Conservation (phyloP, 345 rosid genomes). For the Pistacia integerrima region DNA sequence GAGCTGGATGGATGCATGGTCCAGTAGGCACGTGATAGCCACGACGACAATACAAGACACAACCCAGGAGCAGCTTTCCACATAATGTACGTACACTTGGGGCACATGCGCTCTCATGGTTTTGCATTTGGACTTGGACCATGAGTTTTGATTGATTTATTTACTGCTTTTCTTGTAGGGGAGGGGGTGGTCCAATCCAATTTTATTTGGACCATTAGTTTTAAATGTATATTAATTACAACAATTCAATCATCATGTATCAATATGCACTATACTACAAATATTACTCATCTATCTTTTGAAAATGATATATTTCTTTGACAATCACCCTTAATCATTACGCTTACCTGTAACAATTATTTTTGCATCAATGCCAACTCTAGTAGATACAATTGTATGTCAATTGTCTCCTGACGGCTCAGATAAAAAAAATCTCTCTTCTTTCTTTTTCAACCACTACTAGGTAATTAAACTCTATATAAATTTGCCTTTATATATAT, state of each 20-base stretch:
- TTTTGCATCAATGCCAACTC: too few species aligned
- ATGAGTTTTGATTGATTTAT: slow-evolving; percentile 8
- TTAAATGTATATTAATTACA: slow-evolving; percentile 14
- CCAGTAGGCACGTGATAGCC: slow-evolving; percentile 45
- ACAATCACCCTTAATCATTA: background rate
- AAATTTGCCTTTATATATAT: too few species aligned
- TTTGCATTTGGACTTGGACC: slow-evolving; percentile 40
- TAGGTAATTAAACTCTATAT: too few species aligned
- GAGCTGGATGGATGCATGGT: slow-evolving; percentile 26
- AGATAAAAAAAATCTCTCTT: too few species aligned
- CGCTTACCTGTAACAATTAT: too few species aligned
- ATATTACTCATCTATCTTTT: background rate
- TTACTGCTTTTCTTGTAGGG: slow-evolving; percentile 24
- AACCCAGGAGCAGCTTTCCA: slow-evolving; percentile 17
- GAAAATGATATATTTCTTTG: background rate
- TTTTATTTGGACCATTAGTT: slow-evolving; percentile 15
- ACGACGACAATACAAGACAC: slow-evolving; percentile 5
- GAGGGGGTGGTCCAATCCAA: slow-evolving; percentile 46
- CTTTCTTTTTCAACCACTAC: too few species aligned
- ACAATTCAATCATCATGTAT: background rate
- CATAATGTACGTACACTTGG: slow-evolving; percentile 23
- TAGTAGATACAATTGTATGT: too few species aligned
- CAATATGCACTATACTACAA: background rate
- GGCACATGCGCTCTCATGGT: slow-evolving; percentile 29
- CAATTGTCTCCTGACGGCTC: too few species aligned